Evolutionary conservation across 352 stramenopile genomes (phyloP), one percentile per base, ranked within the genome.

Genomic region (Globisporangium carolinianum): DNA sequence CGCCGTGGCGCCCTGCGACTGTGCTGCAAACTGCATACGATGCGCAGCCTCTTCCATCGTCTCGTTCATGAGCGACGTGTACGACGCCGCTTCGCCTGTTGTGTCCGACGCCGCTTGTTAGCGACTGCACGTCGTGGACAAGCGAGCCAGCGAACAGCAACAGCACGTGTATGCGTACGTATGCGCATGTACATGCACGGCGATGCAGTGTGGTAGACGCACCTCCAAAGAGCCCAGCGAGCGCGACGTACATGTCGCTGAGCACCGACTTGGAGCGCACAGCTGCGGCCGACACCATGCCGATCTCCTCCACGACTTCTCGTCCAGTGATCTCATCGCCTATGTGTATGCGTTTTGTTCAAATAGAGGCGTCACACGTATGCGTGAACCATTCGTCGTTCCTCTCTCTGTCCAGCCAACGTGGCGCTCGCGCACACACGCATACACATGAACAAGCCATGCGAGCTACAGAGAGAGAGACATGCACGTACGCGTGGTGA

Each of bases 31-130:
- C 62, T 91, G 82, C 66, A 92, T 77, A 43, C 83, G 80, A 57
- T 91, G 78, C 53, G 89, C 76, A 3, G 83, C 83, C 66, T 92
- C 83, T 36, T 76, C 67, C 69, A 79, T 85, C 49, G 83, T 89
- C 65, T 92, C 80, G 66, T 92, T 92, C 80, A 92, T 85, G 46
- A 92, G 63, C 52, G 76, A 79, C 56, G 83, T 89, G 72, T 92
- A 92, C 24, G 83, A 84, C 24, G 73, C 60, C 36, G 83, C 82
- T 55, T 92, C 83, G 14, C 83, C 74, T 80, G 47, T 35, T 24
- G 18, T 24, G 53, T 50, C 36, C 24, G 24, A 32, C 24, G 24
- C 2, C 24, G 24, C 24, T 32, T 32, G 24, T 32, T 32, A 32
- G 24, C 24, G 24, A 32, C 24, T 32, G 24, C 24, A 32, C 24